phyloP scores from a whole-genome alignment of 805 yeast genomes.

The Saccharomycopsis babjevae region DNA sequence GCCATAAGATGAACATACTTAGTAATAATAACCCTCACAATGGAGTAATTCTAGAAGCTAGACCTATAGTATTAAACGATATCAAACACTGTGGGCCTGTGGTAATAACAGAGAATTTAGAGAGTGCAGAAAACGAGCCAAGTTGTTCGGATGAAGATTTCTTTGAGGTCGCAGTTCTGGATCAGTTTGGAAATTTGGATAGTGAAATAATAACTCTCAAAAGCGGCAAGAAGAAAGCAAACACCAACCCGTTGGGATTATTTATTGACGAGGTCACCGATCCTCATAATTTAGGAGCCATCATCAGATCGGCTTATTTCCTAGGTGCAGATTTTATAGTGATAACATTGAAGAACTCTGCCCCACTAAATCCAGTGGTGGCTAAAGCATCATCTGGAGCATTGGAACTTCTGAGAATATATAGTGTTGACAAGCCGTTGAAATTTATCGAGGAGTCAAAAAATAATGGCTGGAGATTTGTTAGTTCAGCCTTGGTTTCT shows the following conservation, averaged over 20 bases:
- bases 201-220: not conserved
- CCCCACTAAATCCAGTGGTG: conserved; percentile 68
- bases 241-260: conserved; percentile 36
- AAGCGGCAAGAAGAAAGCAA: not conserved
- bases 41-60: conserved; percentile 15
- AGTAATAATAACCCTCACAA: conserved; percentile 15
- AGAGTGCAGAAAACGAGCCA: not conserved
- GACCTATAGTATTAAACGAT: conserved; percentile 2
- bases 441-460: conserved; percentile 48
- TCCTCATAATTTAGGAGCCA: conserved; percentile 52
- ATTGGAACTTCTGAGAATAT: conserved; percentile 59
- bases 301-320: conserved; percentile 44
- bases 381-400: conserved; percentile 82
- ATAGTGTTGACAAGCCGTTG: conserved; percentile 46
- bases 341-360: conserved; percentile 42
- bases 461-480: conserved; percentile 58
- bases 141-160: not conserved
- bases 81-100: conserved; percentile 5
- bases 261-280: conserved; percentile 48
- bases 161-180: not conserved
- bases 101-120: not conserved
- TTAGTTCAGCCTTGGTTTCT: conserved; percentile 45
- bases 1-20: conserved; percentile 14
- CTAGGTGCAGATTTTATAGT: conserved; percentile 49
- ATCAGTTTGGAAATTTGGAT: not conserved